phyloP scores from a whole-genome alignment of 495 filamentous ascomycete genomes.

The Penicillium bialowiezense region DNA sequence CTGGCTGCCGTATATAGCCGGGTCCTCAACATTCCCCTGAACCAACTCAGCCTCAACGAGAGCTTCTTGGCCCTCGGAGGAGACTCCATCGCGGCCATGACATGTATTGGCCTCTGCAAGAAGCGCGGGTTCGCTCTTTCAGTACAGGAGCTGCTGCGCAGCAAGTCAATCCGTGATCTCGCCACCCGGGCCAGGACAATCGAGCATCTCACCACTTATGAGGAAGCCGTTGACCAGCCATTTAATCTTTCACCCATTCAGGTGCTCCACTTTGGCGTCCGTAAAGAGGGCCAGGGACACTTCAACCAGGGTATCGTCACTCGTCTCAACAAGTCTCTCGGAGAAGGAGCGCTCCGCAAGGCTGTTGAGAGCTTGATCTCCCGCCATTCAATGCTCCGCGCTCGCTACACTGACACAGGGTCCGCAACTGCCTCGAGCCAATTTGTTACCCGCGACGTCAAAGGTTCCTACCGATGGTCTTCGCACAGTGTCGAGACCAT shows the following conservation, averaged over 20 bases:
- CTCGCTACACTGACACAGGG: slow-evolving; percentile 49
- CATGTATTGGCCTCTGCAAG: slow-evolving; percentile 52
- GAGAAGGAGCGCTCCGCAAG: slow-evolving; percentile 43
- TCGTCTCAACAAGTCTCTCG: slow-evolving; percentile 49
- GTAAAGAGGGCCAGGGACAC: slow-evolving; percentile 56
- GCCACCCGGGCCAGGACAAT: slow-evolving; percentile 33
- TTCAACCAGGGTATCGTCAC: slow-evolving; percentile 72
- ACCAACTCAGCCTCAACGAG: slow-evolving; percentile 48
- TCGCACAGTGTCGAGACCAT: slow-evolving; percentile 19
- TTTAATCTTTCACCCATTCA: slow-evolving; percentile 74
- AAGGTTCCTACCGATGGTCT: slow-evolving; percentile 36
- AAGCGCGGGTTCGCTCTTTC: slow-evolving; percentile 52
- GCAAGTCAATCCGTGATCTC: slow-evolving; percentile 44
- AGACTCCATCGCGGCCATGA: slow-evolving; percentile 70
- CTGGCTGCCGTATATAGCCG: slow-evolving; percentile 47
- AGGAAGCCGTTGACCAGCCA: slow-evolving; percentile 41
- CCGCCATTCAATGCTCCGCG: slow-evolving; percentile 72
- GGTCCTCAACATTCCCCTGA: slow-evolving; percentile 49
- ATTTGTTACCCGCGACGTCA: slow-evolving; percentile 34
- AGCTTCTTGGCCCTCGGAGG: slow-evolving; percentile 65
- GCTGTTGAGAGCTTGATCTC: slow-evolving; percentile 58
- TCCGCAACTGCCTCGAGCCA: slow-evolving; percentile 30
- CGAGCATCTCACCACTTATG: slow-evolving; percentile 27
- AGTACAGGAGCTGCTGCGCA: slow-evolving; percentile 50
- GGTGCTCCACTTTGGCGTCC: slow-evolving; percentile 61